Evolutionary conservation across 176 grass and related monocot genomes (phyloP).

Genomic region (Carex littledalei): DNA sequence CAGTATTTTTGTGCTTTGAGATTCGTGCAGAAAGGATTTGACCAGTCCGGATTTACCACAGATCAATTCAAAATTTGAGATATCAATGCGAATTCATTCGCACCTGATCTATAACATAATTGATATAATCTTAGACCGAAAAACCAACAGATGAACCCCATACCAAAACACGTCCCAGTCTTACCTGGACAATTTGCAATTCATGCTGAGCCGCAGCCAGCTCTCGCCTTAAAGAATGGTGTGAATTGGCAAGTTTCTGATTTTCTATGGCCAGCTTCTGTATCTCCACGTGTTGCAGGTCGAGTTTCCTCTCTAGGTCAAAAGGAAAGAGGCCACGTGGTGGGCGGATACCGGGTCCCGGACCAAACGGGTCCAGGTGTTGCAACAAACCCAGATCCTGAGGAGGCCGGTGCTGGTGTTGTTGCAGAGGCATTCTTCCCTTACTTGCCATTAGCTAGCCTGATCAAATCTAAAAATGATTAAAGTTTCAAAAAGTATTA

Average conservation of each 20-base stretch:
- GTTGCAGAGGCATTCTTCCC: constrained; percentile 41
- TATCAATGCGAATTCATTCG: background rate
- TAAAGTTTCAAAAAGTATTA: background rate
- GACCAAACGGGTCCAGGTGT: constrained; percentile 45
- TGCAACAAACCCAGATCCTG: constrained; percentile 49
- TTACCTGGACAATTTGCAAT: constrained; percentile 50
- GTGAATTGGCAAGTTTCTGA: constrained; percentile 48
- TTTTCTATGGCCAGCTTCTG: constrained; percentile 82
- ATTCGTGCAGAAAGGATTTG: no score
- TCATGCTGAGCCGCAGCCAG: constrained; percentile 69
- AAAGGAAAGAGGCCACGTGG: constrained; percentile 50
- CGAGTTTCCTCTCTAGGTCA: constrained; percentile 84
- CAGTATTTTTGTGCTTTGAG: no score
- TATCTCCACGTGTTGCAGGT: constrained; percentile 56
- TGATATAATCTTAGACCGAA: background rate
- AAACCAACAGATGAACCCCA: background rate
- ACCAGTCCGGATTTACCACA: no score
- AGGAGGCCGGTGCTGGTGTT: constrained; percentile 35
- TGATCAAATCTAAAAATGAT: constrained; percentile 13
- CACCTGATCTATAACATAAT: background rate
- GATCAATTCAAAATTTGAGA: no score
- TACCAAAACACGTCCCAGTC: background rate
- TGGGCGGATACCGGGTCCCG: constrained; percentile 34
- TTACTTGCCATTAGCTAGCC: constrained; percentile 47
- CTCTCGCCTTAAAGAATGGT: constrained; percentile 61